phyloP scores from a whole-genome alignment of 1,284 basidiomycete genomes.

The Fomitopsis schrenkii region DNA sequence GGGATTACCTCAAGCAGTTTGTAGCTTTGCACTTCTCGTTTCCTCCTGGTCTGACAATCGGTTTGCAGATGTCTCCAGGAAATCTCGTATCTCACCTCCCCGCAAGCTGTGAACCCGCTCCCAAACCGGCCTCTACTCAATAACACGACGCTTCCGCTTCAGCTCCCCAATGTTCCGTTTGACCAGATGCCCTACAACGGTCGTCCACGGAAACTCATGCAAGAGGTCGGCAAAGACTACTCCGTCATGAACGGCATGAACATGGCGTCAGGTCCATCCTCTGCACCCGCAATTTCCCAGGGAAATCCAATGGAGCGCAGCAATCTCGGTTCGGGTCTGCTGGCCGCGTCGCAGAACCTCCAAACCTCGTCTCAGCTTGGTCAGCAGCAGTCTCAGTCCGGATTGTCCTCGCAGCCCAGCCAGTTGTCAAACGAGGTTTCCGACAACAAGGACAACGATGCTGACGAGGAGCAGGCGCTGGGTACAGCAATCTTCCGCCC shows the following conservation, averaged over 20 bases:
- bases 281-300: constrained; percentile 42
- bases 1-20: constrained; percentile 97
- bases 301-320: constrained; percentile 47
- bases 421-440: constrained; percentile 28
- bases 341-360: constrained; percentile 33
- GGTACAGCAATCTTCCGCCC: constrained; percentile 83
- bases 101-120: constrained; percentile 95
- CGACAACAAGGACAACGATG: constrained; percentile 40
- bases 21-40: constrained; percentile 26
- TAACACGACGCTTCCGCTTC: constrained; percentile 57
- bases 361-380: constrained; percentile 15
- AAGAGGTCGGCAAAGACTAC: constrained; percentile 72
- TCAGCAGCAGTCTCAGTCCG: constrained; percentile 18
- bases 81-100: constrained; percentile 95
- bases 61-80: constrained; percentile 85
- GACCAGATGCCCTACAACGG: constrained; percentile 71
- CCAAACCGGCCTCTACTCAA: constrained; percentile 78
- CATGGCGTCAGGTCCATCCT: constrained; percentile 46
- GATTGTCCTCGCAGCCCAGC: constrained; percentile 16
- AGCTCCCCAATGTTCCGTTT: constrained; percentile 67
- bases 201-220: constrained; percentile 72
- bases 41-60: constrained; percentile 5
- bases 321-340: constrained; percentile 37
- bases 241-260: constrained; percentile 59
- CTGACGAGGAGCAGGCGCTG: constrained; percentile 50